Conservation (phyloP, 2,329 filamentous ascomycete species). For the Fusarium begoniae region DNA sequence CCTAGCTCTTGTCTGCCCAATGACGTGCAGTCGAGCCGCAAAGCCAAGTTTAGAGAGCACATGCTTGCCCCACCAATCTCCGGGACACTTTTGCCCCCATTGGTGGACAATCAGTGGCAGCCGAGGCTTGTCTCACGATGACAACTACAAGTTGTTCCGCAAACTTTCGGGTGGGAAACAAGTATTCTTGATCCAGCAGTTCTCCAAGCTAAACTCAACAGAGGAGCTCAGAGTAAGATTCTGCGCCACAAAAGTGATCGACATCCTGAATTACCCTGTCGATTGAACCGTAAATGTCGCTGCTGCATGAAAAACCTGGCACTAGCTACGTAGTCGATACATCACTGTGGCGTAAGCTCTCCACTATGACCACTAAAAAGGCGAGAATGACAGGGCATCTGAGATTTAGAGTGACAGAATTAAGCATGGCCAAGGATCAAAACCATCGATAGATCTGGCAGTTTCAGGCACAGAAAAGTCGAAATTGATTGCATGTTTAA, state of each 20-base stretch:
- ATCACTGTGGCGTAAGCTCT: neutral
- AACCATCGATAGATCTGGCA: neutral
- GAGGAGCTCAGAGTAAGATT: neutral
- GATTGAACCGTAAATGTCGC: no score
- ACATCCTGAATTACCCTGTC: neutral
- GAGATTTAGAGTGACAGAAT: neutral
- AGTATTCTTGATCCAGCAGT: neutral
- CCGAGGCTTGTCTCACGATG: neutral
- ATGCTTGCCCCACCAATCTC: neutral
- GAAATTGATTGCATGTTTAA: neutral
- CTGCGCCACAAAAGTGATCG: neutral
- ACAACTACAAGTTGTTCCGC: neutral
- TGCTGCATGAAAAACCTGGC: neutral
- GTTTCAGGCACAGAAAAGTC: neutral
- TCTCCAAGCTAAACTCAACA: no score
- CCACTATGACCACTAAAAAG: neutral
- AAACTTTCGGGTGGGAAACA: neutral
- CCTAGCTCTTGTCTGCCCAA: neutral
- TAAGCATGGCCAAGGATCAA: neutral
- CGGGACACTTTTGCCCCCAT: accelerated
- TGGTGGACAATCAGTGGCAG: neutral
- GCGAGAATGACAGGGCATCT: neutral
- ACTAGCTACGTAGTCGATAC: neutral
- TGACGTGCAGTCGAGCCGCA: neutral
- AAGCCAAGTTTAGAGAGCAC: neutral